Conservation (phyloP, 495 filamentous ascomycete genomes). For the Daldinia vernicosa region DNA sequence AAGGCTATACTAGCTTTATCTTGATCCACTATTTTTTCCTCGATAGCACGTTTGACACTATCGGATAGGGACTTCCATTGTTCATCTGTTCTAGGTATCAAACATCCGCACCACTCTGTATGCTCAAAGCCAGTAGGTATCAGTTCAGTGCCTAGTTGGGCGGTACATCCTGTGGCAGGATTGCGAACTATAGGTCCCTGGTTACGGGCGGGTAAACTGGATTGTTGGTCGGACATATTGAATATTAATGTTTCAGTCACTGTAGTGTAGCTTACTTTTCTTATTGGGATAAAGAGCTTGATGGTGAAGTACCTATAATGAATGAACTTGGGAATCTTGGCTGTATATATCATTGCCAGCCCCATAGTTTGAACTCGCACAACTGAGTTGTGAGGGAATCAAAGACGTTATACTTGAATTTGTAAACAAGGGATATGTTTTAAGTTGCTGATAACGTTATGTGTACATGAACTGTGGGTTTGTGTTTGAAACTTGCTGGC, state of each 20-base stretch:
- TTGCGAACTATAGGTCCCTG: slow-evolving; percentile 7
- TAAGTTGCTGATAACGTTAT: background rate
- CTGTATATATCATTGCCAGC: background rate
- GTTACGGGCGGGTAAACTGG: background rate
- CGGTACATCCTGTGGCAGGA: slow-evolving; percentile 30
- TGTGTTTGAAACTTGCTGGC: background rate
- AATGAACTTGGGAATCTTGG: background rate
- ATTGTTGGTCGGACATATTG: slow-evolving; percentile 7
- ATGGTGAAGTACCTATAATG: background rate
- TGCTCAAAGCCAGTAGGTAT: slow-evolving; percentile 6
- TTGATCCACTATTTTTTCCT: slow-evolving; percentile 3
- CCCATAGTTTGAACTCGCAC: background rate
- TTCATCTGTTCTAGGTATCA: slow-evolving; percentile 1
- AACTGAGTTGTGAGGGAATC: background rate
- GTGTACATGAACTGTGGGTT: background rate
- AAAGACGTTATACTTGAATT: background rate
- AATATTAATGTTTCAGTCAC: background rate
- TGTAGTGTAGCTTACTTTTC: background rate
- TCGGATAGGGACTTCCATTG: background rate
- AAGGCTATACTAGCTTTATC: slow-evolving; percentile 28
- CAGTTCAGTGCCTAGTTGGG: slow-evolving; percentile 10
- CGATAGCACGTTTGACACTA: slow-evolving; percentile 10
- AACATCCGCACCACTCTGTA: slow-evolving; percentile 29
- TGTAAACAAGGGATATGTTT: background rate
- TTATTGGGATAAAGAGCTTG: background rate